Evolutionary conservation across 2,329 filamentous ascomycete genomes (phyloP), one percentile per base, ranked within the genome.

Genomic region (Hortaea werneckii): DNA sequence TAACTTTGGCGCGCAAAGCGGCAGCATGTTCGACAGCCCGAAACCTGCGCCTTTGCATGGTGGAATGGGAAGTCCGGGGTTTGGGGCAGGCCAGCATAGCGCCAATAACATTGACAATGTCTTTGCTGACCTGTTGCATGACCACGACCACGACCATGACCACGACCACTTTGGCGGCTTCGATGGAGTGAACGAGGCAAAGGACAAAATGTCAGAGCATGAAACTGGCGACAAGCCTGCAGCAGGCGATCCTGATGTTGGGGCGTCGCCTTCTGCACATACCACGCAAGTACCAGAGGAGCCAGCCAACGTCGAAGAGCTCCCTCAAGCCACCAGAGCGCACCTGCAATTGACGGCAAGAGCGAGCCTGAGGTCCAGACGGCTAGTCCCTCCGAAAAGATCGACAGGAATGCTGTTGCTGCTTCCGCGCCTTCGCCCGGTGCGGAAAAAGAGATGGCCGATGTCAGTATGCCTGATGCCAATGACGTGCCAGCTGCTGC

Each of bases 101-200:
- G 53, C 52, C 8, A 56, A 53, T 20, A 54, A 56, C 41, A 58
- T 62, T 43, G 61, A 63, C 34, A 60, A 54, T 30, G 59, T 64
- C 35, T 65, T 65, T 50, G 60, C 58, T 6, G 63, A 65, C 37
- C 54, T 65, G 38, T 60, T 65, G 41, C 41, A 43, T 29, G 41
- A 34, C 20, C 29, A 43, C 20, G 13, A 32, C 38, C 54, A 60
- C 29, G 20, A 20, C 20, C 41, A 43, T 29, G 41, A 34, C 20
- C 29, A 43, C 20, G 59, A 60, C 11, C 56, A 61, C 13, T 52
- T 55, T 11, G 40, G 47, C 7, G 54, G 50, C 28, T 49, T 56
- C 5, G 56, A 59, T 29, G 53, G 55, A 28, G 37, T 48, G 5
- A 47, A 48, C 28, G 57, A 58, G 12, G 43, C 45, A 11, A 49